Evolutionary conservation across 108 stramenopile species (phyloP), one percentile per base, ranked within the genome.

Genomic region (Cyclotella baltica): DNA sequence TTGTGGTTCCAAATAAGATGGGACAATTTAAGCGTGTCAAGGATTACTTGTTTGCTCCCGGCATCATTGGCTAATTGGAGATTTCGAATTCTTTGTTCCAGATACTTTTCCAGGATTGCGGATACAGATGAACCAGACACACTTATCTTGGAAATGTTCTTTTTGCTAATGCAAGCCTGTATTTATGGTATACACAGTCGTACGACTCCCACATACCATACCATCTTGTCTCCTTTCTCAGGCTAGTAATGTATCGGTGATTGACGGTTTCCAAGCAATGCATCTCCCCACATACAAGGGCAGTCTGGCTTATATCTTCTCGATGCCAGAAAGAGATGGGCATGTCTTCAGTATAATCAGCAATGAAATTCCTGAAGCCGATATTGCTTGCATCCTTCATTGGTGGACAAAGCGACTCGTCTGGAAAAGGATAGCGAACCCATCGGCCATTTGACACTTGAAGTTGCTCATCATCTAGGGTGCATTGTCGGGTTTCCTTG

Each of bases 301-400:
- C 72, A 68, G 62, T 37, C 50, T 70, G 37, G 18, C 48, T 78
- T 72, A 86, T 47, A 62, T 86, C 82, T 30, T 80, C 55, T 27
- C 82, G n/a, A 40, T 73, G 68, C 81, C 82, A 86, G 50, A 81
- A 86, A 36, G 30, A 28, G 30, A 78, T 81, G 64, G 72, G 47
- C 40, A 59, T 13, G n/a, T 65, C 70, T 0, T 52, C 75, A 48
- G 25, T 37, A 56, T 76, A 76, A 15, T 59, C 23, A 10, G 55
- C 13, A 25, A 27, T 20, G 31, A 58, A 68, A 33, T 29, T 37
- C 31, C 22, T 23, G 33, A 47, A 67, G 0, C 22, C 50, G 25
- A 15, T 51, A 11, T 10, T 31, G 0, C 2, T 4, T 30, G 59
- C 75, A 56, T n/a, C 0, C 48, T 29, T 56, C 22, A 48, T 40